Base-by-base conservation (phyloP, 345 rosid genomes). In the Populus euphratica region DNA sequence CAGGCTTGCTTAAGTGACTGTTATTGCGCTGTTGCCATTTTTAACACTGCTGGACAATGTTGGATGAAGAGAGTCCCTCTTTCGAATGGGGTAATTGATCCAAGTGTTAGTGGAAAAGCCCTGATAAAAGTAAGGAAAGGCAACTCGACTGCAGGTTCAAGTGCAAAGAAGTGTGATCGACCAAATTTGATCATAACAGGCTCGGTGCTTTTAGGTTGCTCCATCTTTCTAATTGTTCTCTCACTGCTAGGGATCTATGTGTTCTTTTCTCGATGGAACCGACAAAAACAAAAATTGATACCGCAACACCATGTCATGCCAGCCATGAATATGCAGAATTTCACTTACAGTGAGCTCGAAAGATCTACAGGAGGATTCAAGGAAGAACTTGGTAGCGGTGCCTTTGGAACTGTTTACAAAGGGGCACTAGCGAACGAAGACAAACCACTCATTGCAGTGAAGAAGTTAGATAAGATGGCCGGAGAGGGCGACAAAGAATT, bases 21-120 rank as follows among this genome's bases (percentile, higher is more conserved):
- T 72, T 83, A 84, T n/a, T 92, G 95, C 36, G 89, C 78, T 21
- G 88, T 83, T 35, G 90, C 88, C 17, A 75, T 83, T 63, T 80
- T 61, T 14, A 80, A 79, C 75, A 20, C 36, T 0, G 72, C 35
- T 0, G 70, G 79, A 7, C 27, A 62, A 0, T 87, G 91, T 49
- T 84, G 85, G 89, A 92, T 88, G 83, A 89, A 89, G 88, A 89
- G 64, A 41, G 13, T 10, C 3, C 44, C 44, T 41, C 44, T 41
- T 11, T 2, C 44, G 0, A 41, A 41, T 41, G 44, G 44, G 12
- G 44, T 41, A 9, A 41, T 2, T 2, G 44, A 10, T 41, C 3
- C 44, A 41, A 0, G 3, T 2, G 11, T 41, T 41, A 0, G 0
- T 41, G 44, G 11, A 6, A 82, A 67, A 49, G 86, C 91, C 7